phyloP scores from a whole-genome alignment of 31 red algal species.

The Bonnemaisonia californica region DNA sequence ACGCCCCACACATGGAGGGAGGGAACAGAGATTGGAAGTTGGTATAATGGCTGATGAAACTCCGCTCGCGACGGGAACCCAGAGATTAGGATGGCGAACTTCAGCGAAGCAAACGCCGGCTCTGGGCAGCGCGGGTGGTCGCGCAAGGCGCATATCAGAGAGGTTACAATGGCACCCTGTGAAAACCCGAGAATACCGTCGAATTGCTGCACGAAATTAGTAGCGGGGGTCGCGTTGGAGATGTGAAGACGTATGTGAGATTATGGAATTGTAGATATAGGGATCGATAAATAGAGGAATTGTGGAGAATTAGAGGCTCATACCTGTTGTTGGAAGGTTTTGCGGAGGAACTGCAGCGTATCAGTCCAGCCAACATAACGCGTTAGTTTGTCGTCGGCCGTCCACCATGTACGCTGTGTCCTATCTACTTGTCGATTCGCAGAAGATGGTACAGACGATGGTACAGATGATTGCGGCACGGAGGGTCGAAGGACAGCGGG shows the following conservation, averaged over 20 bases:
- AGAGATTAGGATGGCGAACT: slow-evolving; percentile 70
- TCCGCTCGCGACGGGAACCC: slow-evolving; percentile 66
- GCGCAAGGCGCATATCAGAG: slow-evolving; percentile 45
- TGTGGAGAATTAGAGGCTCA: not conserved
- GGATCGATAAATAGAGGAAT: not conserved
- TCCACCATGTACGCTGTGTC: slow-evolving; percentile 47
- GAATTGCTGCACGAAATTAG: slow-evolving; percentile 42
- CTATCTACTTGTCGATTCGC: not conserved
- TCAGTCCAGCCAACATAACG: slow-evolving; percentile 45
- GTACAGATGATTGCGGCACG: not conserved
- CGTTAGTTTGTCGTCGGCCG: not conserved
- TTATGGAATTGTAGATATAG: too few species aligned
- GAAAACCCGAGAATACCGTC: slow-evolving; percentile 85
- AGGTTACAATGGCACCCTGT: slow-evolving; percentile 71
- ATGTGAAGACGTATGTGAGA: too few species aligned
- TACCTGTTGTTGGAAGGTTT: slow-evolving; percentile 54
- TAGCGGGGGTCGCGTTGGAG: too few species aligned
- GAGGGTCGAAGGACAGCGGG: slow-evolving; percentile 20
- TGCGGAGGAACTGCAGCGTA: slow-evolving; percentile 41
- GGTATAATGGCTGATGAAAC: slow-evolving; percentile 36
- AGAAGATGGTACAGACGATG: not conserved
- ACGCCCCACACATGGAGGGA: slow-evolving; percentile 72
- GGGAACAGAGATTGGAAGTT: slow-evolving; percentile 38
- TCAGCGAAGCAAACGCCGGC: slow-evolving; percentile 41
- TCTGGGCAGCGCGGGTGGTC: slow-evolving; percentile 1